Evolutionary conservation across 148 eudicot species (phyloP), one percentile per base, ranked within the genome.

Genomic region (Rhododendron ferrugineum): DNA sequence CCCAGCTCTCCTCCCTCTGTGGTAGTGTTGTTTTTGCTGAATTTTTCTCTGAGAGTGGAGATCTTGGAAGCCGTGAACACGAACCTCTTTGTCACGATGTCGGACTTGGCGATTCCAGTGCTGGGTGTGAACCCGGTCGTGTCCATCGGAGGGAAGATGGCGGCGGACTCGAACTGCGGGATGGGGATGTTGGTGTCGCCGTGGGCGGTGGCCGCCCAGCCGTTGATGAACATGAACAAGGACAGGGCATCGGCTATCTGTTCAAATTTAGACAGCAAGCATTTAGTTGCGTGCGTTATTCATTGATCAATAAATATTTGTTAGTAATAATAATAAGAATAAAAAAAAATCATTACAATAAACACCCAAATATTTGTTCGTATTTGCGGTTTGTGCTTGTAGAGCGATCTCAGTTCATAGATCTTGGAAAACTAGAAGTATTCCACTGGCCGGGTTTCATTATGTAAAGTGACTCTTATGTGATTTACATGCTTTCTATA

Each of bases 221-320:
- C 83, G 11, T 86, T 88, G 5, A 89, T 1, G 66, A 90, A 91
- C 82, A 83, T 74, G 26, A 87, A n/a, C 2, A 84, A 4, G 3
- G 91, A 90, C 37, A 86, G 70, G 3, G 81, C 93, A 32, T 91
- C 93, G 9, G 81, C 85, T 64, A 64, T 26, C 72, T 64, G 72
- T n/a, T 26, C 5, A 10, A 60, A 64, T 64, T 64, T 11, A n/a
- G 32, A 64, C 11, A 64, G 30, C 0, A 26, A 64, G 10, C 26
- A 1, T 10, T 64, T 64, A 64, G 72, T 32, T 9, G 72, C 62
- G 20, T 64, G 26, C 46, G 9, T 44, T 23, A 62, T 23, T 13
- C 68, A 9, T 23, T 62, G 28, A 60, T 60, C 66, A 60, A 60
- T 22, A 60, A 60, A 60, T 56, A 16, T 15, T 0, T 16, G 22